Conservation (phyloP, 306 rosid species). For the Vigna nakashimae region DNA sequence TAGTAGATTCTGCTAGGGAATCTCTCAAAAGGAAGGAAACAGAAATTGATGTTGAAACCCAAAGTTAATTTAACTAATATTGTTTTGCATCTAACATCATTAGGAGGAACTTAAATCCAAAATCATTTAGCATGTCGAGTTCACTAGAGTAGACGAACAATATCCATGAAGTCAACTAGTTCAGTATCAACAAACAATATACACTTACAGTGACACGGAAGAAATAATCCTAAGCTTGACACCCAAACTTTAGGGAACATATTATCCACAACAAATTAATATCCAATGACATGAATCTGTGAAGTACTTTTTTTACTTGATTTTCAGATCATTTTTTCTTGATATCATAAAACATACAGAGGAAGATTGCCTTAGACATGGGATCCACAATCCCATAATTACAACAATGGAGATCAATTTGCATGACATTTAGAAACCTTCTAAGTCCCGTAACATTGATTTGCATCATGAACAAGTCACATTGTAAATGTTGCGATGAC, state of each 20-base stretch:
- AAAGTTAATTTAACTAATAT: background rate
- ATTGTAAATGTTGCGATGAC: slow-evolving; percentile 34
- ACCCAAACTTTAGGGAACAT: slow-evolving; percentile 6
- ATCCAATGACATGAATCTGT: background rate
- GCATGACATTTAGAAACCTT: slow-evolving; percentile 25
- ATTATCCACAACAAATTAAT: background rate
- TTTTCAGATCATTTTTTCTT: background rate
- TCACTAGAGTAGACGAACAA: background rate
- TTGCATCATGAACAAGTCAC: slow-evolving; percentile 16
- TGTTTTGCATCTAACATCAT: background rate
- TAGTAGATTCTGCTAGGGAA: background rate
- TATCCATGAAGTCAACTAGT: background rate
- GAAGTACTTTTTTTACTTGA: slow-evolving; percentile 9
- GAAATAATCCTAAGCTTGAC: slow-evolving; percentile 13
- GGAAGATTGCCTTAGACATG: slow-evolving; percentile 30
- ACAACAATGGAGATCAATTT: slow-evolving; percentile 22
- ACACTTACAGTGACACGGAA: slow-evolving; percentile 1
- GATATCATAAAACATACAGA: slow-evolving; percentile 22
- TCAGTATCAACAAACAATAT: slow-evolving; percentile 9
- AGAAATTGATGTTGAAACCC: background rate
- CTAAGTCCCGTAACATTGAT: slow-evolving; percentile 33
- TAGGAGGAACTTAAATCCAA: background rate
- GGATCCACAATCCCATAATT: slow-evolving; percentile 24
- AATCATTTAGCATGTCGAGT: slow-evolving; percentile 9
- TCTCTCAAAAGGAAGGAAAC: background rate